Evolutionary conservation across 495 filamentous ascomycete species (phyloP), one percentile per base, ranked within the genome.

Genomic region (Sporormia fimetaria): DNA sequence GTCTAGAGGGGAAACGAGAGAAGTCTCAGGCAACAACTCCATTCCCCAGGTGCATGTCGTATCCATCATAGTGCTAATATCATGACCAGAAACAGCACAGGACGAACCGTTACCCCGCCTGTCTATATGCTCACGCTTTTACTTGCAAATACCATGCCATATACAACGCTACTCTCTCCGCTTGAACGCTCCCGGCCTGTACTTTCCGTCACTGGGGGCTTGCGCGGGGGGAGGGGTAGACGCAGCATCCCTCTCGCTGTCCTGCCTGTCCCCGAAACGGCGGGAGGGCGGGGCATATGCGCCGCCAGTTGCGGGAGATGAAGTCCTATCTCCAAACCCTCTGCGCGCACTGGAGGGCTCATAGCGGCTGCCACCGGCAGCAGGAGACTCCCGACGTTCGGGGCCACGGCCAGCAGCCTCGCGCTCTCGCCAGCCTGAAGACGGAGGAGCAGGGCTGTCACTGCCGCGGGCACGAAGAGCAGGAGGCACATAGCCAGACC

Each of bases 401-500:
- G 24, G 36, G 17, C 55, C 45, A 36, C 51, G 45, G 6, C 44
- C 44, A 16, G 46, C 49, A 17, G 40, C 51, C 22, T 61, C 54
- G 10, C 55, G 51, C 20, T 43, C 42, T 6, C 54, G 41, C 44
- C 54, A 55, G 24, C 45, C 41, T 0, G 25, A 40, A 28, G 40
- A 40, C 12, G 36, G 23, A 26, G 36, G 36, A 3, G 27, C 30
- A 3, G 51, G 51, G 28, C 37, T 47, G 20, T 39, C 57, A 14
- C 34, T 56, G 26, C 37, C 40, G 22, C 44, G 44, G 29, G 16
- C 48, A 23, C 61, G 60, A 7, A 65, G 44, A 6, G 49, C 47
- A 18, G 59, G 59, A 7, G 60, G 62, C n/a, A 64, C 34, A 41
- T 59, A 63, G 10, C 52, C 37, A 6, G 25, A 9, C 17, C 36